phyloP scores from a whole-genome alignment of 176 grass and related monocot species.

The Tillandsia fasciculata region DNA sequence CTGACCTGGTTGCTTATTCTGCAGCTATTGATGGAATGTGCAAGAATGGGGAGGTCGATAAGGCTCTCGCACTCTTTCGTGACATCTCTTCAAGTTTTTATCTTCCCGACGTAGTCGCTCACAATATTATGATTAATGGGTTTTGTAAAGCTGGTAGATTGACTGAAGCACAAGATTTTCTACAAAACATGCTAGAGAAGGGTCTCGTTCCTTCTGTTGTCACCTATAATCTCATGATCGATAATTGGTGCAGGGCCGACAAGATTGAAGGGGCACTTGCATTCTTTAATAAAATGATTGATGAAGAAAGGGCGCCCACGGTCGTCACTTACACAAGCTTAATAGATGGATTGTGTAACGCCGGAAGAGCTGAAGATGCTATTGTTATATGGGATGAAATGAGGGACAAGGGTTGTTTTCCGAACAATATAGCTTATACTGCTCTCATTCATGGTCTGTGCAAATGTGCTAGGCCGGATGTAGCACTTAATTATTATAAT shows the following conservation, averaged over 20 bases:
- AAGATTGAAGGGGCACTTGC: slow-evolving; percentile 46
- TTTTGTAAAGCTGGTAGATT: slow-evolving; percentile 64
- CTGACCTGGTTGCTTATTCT: slow-evolving; percentile 80
- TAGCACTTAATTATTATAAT: slow-evolving; percentile 47
- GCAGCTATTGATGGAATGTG: slow-evolving; percentile 73
- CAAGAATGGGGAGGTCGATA: slow-evolving; percentile 47
- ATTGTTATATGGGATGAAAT: slow-evolving; percentile 56
- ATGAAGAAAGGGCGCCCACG: slow-evolving; percentile 56
- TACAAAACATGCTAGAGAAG: slow-evolving; percentile 70
- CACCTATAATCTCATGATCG: slow-evolving; percentile 88
- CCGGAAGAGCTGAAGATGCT: slow-evolving; percentile 44
- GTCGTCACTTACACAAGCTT: slow-evolving; percentile 76
- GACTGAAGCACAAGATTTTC: slow-evolving; percentile 49
- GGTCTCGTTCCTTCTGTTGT: slow-evolving; percentile 68
- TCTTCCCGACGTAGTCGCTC: slow-evolving; percentile 88
- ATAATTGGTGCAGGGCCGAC: slow-evolving; percentile 76
- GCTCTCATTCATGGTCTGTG: slow-evolving; percentile 76
- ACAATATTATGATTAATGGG: slow-evolving; percentile 91
- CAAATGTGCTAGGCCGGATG: slow-evolving; percentile 51
- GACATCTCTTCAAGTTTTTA: slow-evolving; percentile 54
- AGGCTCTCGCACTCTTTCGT: slow-evolving; percentile 47
- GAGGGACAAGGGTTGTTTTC: slow-evolving; percentile 44
- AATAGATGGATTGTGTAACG: slow-evolving; percentile 65
- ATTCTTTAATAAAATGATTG: slow-evolving; percentile 61
- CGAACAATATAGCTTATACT: slow-evolving; percentile 62